Evolutionary conservation across 441 rosid genomes (phyloP), one percentile per base, ranked within the genome.

Genomic region (Breynia disticha): DNA sequence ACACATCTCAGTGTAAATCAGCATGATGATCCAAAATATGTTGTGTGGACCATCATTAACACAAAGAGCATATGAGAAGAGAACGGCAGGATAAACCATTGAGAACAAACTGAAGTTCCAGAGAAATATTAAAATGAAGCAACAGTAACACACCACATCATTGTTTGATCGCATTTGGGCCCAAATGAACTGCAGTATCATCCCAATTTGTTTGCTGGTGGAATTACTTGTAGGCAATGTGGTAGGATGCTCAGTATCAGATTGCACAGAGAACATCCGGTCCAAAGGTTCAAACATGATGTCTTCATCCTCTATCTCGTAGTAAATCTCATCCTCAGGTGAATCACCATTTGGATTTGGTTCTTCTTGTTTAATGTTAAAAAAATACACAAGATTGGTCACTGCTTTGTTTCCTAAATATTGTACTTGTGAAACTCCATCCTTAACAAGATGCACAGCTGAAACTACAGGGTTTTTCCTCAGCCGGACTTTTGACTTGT

Each of bases 51-150:
- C 95, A 5, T 87, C 73, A 75, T 78, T 80, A 49, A 74, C 95
- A 67, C 95, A 93, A 15, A 89, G 78, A 58, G 97, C 97, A 76
- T 93, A 86, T 61, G 86, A 64, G 71, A 84, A 89, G 60, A 93
- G 85, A 62, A 87, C 86, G 32, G 84, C 90, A 38, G 87, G 93
- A 78, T 93, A 93, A 52, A 74, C 90, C 96, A 89, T 83, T 14
- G 99, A 93, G 57, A 86, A 79, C 71, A 93, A 78, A 71, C 99
- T 85, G 75, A 93, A 93, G 71, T 84, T 93, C 99, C 99, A 93
- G 9, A 89, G 67, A 61, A 89, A 93, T 57, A 77, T 87, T 46
- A 84, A 61, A 69, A 87, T 68, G 43, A 93, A 89, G 79, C 90
- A 89, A 63, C 93, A 89, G 59, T 93, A 93, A 61, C 99, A 93